These are phyloP conservation scores for Corynascus novoguineensis DNA, from an alignment of 495 filamentous ascomycete species.

Conservation along the genomic window DNA sequence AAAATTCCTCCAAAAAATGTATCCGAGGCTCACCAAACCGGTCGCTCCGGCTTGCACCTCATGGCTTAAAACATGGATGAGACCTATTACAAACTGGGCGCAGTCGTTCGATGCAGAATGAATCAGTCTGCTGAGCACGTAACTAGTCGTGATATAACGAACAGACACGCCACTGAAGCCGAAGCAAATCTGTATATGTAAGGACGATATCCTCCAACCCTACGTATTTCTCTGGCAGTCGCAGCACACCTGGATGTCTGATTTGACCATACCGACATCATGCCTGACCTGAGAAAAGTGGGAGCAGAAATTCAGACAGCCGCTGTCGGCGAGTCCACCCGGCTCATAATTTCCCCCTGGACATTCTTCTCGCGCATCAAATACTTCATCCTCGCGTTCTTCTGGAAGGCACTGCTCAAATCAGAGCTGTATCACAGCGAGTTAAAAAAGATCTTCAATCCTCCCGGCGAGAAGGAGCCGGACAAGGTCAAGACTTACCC, in stretches of 20 bases:
- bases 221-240: too few species aligned
- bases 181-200: too few species aligned
- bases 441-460: constrained; percentile 8
- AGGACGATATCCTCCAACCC: too few species aligned
- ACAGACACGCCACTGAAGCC: too few species aligned
- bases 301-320: neutral
- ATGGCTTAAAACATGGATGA: too few species aligned
- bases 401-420: constrained; percentile 9
- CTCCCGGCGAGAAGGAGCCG: constrained; percentile 5
- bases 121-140: too few species aligned
- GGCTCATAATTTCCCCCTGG: neutral
- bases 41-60: too few species aligned
- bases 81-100: too few species aligned
- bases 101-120: too few species aligned
- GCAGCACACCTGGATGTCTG: neutral
- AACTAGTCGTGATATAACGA: too few species aligned
- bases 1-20: too few species aligned
- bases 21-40: too few species aligned
- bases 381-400: constrained; percentile 12
- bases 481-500: constrained; percentile 22
- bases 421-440: neutral
- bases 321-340: neutral
- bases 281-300: neutral
- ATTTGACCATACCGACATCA: neutral
- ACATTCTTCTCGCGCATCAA: constrained; percentile 10